A percentile compares a stretch with the other conserved stretches of the same genome.
These are phyloP conservation scores for Cucurbita moschata DNA, from an alignment of 306 rosid species.

Conservation along the genomic window DNA sequence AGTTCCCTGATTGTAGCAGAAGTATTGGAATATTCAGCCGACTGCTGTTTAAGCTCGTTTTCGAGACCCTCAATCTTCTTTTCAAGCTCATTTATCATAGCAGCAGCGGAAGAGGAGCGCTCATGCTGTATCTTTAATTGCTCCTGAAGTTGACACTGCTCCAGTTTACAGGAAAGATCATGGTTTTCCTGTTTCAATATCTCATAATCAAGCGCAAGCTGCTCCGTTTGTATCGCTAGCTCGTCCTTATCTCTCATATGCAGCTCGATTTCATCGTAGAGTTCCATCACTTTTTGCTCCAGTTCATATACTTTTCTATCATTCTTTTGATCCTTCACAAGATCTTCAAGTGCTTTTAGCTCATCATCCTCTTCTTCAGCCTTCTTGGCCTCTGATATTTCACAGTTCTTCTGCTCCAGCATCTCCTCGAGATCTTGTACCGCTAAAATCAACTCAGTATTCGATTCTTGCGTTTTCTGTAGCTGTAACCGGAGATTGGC, in stretches of 20 bases:
- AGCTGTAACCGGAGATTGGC: conserved; percentile 70
- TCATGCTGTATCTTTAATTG: conserved; percentile 68
- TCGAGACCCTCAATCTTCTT: conserved; percentile 47
- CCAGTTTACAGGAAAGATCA: conserved; percentile 43
- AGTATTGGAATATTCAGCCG: conserved; percentile 46
- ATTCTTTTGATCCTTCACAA: conserved; percentile 41
- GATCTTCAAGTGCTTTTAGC: conserved; percentile 61
- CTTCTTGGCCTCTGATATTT: conserved; percentile 11
- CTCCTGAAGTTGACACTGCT: conserved; percentile 79
- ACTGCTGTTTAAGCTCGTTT: conserved; percentile 54
- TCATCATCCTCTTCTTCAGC: conserved; percentile 52
- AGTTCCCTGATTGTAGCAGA: conserved; percentile 50
- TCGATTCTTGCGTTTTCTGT: conserved; percentile 81
- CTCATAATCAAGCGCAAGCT: conserved; percentile 90
- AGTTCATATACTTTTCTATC: conserved; percentile 44
- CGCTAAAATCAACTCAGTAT: conserved; percentile 71
- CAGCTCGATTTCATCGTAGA: conserved; percentile 62
- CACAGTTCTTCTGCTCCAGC: conserved; percentile 59
- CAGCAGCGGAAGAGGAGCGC: conserved; percentile 40
- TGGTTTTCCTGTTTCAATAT: conserved; percentile 92
- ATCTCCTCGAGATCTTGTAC: conserved; percentile 73
- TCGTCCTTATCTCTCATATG: conserved; percentile 80
- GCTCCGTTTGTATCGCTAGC: conserved; percentile 86
- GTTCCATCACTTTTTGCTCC: conserved; percentile 60
- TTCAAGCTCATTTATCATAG: conserved; percentile 42